Percentiles rank a stretch among this genome's conserved stretches.
phyloP scores from a whole-genome alignment of 129 eudicot species.

The Daucus carota region DNA sequence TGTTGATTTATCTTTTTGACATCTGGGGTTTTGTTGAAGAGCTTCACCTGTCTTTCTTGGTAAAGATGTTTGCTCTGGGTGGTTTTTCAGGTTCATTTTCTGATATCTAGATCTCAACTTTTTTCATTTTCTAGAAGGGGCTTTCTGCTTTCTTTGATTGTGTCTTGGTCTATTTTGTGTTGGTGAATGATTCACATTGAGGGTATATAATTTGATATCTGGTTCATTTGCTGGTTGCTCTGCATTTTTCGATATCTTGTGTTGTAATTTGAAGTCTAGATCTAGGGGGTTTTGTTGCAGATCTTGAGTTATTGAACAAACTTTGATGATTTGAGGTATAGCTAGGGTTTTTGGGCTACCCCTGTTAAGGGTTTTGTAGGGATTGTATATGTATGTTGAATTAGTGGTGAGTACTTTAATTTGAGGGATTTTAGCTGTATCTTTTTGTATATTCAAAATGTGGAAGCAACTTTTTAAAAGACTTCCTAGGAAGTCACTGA shows the following conservation, averaged over 20 bases:
- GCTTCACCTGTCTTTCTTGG: not conserved
- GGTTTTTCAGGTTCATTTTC: not conserved
- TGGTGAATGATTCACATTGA: not conserved
- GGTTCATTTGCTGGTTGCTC: not conserved
- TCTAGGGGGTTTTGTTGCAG: conserved; percentile 17
- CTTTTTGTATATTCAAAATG: conserved; percentile 29
- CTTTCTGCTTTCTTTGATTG: not conserved
- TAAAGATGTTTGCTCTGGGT: conserved; percentile 7
- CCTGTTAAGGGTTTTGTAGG: conserved; percentile 2
- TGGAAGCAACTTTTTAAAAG: conserved; percentile 64
- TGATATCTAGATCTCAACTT: not conserved
- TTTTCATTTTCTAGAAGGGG: not conserved
- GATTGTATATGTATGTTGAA: not conserved
- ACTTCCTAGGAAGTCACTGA: conserved; percentile 58
- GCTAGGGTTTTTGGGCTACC: conserved; percentile 13
- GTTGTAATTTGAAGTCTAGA: conserved; percentile 2
- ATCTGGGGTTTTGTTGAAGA: not conserved
- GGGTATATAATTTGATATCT: not conserved
- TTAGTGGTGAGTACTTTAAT: conserved; percentile 11
- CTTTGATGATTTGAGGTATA: not conserved
- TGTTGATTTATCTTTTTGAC: not conserved
- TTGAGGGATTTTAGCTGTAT: conserved; percentile 15
- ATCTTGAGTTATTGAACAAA: conserved; percentile 18
- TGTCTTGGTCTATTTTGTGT: not conserved
- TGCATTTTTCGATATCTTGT: conserved; percentile 14